These are phyloP conservation scores for Mallotus nudiflorus DNA, from an alignment of 345 rosid species.

Conservation along the genomic window DNA sequence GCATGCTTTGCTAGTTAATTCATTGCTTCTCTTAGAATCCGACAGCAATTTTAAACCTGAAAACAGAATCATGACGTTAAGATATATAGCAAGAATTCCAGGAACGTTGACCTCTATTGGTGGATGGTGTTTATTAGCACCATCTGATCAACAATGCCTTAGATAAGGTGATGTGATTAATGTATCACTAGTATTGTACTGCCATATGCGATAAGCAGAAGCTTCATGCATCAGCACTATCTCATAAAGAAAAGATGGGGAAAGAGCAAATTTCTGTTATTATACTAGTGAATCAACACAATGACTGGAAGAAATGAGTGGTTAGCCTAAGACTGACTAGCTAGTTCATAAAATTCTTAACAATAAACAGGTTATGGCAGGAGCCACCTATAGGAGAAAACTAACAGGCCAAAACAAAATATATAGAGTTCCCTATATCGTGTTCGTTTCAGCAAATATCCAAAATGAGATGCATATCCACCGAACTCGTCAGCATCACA, in stretches of 20 bases:
- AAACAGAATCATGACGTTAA: too few relatives aligned
- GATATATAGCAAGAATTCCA: too few relatives aligned
- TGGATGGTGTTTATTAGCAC: not conserved
- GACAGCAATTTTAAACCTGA: too few relatives aligned
- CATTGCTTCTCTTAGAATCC: too few relatives aligned
- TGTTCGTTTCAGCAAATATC: constrained; percentile 4
- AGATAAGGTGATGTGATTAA: not conserved
- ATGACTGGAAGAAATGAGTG: not conserved
- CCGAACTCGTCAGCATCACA: not conserved
- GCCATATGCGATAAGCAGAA: too few relatives aligned
- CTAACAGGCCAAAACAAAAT: not conserved
- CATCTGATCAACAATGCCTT: not conserved
- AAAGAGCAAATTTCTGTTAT: not conserved
- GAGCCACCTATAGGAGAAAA: constrained; percentile 8
- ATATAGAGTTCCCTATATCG: not conserved
- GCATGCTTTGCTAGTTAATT: too few relatives aligned
- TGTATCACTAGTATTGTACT: too few relatives aligned
- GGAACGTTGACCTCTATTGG: too few relatives aligned
- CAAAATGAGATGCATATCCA: not conserved
- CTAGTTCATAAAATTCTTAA: not conserved
- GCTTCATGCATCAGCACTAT: too few relatives aligned
- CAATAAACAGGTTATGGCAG: constrained; percentile 12
- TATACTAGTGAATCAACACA: not conserved
- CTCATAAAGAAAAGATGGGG: too few relatives aligned
- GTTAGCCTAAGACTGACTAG: constrained; percentile 26